Evolutionary conservation across 805 yeast species (phyloP), one percentile per base, ranked within the genome.

Genomic region (Metschnikowia lachancei): DNA sequence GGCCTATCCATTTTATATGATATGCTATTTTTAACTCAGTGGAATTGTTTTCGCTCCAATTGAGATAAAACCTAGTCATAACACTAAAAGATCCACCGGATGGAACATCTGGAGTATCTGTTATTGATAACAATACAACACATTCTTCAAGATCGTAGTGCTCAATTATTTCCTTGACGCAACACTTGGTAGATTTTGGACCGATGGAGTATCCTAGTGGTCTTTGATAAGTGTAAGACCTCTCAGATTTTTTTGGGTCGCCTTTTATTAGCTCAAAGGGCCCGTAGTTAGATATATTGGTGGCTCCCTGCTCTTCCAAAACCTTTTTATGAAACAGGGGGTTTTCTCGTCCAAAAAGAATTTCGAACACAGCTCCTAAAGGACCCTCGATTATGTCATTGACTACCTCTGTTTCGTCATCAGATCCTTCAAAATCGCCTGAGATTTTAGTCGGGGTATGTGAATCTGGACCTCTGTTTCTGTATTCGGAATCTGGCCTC

Each of bases 1-100:
- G 77, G 2, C 94, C 96, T 0, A 85, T 80, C 99, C 99, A 94
- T 38, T 86, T 84, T 34, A 92, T 77, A 70, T 80, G 79, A 62
- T 78, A 87, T n/a, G 90, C 77, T n/a, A 86, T 65, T 36, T 68
- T 69, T 33, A 94, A 56, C 39, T 72, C 68, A 4, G 96, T 84
- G 19, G 69, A 62, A 57, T 84, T 87, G 24, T 73, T 64, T 8
- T 70, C 72, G 0, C 75, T 89, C 98, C 99, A 94, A 2, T 84
- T 74, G 45, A 89, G 66, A 37, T 82, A 70, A 57, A 82, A 86
- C 50, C 86, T 74, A 0, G 96, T 87, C 51, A 81, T 75, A 1
- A 90, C 90, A 28, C 77, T 73, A 63, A 94, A 94, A 0, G 87
- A 77, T 36, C 76, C 76, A 4, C 99, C 99, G 57, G 91, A 85